Conservation (phyloP, 306 rosid species). For the Mucuna pruriens region DNA sequence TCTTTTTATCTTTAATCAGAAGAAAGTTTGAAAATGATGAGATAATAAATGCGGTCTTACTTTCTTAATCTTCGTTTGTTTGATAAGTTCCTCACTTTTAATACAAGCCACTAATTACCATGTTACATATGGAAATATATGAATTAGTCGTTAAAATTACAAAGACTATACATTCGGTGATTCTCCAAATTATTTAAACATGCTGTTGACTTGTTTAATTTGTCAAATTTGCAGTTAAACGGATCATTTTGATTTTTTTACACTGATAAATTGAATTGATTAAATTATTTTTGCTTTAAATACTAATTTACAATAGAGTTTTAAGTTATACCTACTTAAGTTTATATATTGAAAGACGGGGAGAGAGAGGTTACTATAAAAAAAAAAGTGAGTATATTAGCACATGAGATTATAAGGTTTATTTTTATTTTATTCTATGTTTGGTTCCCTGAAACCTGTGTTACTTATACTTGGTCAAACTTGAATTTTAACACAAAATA, state of each 20-base stretch:
- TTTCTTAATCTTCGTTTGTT: too few species aligned
- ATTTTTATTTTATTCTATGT: neutral
- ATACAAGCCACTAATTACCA: neutral
- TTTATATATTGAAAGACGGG: neutral
- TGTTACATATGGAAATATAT: neutral
- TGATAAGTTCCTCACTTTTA: neutral
- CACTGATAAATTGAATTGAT: neutral
- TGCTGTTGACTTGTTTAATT: neutral
- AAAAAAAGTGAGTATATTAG: neutral
- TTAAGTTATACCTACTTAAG: neutral
- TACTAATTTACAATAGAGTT: neutral
- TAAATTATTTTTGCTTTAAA: neutral
- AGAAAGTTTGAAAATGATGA: neutral
- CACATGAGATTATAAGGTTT: neutral
- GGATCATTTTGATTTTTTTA: neutral
- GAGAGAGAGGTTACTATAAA: too few species aligned
- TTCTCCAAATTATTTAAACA: neutral
- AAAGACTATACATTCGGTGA: neutral
- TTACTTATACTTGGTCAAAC: constrained; percentile 9
- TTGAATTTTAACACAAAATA: neutral
- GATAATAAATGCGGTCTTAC: neutral
- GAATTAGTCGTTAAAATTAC: too few species aligned
- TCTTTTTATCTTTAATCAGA: too few species aligned
- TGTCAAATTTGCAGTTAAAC: neutral
- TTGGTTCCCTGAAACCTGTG: neutral